Evolutionary conservation across 1,284 basidiomycete species (phyloP).

Genomic region (Heterobasidion parviporum): DNA sequence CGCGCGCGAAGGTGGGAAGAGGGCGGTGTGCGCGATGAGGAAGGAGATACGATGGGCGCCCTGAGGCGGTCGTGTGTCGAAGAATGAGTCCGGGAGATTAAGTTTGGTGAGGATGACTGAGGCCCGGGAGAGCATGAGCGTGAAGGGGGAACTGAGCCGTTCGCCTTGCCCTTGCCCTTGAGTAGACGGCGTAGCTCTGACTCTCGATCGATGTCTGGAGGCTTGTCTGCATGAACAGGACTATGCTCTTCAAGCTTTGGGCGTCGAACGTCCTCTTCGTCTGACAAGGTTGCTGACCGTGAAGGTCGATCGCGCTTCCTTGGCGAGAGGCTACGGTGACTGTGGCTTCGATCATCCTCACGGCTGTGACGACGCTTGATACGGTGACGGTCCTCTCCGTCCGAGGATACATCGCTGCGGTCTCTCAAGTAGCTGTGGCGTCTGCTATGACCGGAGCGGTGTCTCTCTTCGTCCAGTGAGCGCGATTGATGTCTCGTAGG

Average conservation of each 20-base stretch:
- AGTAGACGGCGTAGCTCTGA: constrained; percentile 15
- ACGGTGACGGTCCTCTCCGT: not conserved
- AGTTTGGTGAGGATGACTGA: constrained; percentile 5
- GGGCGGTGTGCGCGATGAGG: constrained; percentile 15
- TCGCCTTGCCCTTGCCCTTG: constrained; percentile 26
- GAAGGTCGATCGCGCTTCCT: constrained; percentile 1
- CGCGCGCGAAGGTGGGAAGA: constrained; percentile 16
- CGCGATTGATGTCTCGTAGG: not conserved
- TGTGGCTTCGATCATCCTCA: not conserved
- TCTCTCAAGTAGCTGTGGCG: not conserved
- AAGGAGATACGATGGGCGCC: not conserved
- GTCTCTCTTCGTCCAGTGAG: not conserved
- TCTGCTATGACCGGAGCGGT: not conserved
- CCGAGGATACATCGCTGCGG: not conserved
- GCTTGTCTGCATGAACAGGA: constrained; percentile 15
- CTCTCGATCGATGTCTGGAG: constrained; percentile 12
- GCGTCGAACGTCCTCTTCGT: not conserved
- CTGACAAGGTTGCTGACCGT: constrained; percentile 9
- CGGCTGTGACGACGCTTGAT: not conserved
- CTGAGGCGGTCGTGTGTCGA: not conserved
- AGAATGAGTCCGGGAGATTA: not conserved
- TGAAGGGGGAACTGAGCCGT: constrained; percentile 10
- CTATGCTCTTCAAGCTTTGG: constrained; percentile 2
- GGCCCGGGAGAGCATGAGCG: constrained; percentile 12
- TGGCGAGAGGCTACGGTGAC: constrained; percentile 1